Evolutionary conservation across 2,329 filamentous ascomycete genomes (phyloP).

Genomic region (Botryotinia narcissicola): DNA sequence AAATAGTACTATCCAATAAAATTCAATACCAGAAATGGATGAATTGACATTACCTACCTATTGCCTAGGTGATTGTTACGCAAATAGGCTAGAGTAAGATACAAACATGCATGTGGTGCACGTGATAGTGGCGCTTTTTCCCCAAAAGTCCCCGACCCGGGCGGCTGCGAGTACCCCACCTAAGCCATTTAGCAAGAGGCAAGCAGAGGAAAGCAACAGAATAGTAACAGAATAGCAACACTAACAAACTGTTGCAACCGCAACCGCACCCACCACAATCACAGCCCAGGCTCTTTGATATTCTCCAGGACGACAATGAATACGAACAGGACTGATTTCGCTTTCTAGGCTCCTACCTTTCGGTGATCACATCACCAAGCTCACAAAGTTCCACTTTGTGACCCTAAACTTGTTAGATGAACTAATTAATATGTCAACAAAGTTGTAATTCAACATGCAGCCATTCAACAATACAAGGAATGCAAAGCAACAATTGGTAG

Average conservation of each 20-base stretch:
- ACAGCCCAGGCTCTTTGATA: neutral
- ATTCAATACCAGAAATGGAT: too few species aligned
- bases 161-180: neutral
- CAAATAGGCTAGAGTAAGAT: neutral
- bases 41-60: neutral
- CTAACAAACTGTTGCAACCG: neutral
- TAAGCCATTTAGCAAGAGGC: neutral
- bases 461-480: neutral
- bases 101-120: neutral
- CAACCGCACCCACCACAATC: neutral
- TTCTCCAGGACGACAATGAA: neutral
- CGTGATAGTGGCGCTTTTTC: constrained; percentile 5
- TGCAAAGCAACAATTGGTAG: neutral
- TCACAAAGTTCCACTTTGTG: neutral
- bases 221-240: neutral
- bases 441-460: neutral
- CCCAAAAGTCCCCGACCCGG: neutral
- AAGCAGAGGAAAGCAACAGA: neutral
- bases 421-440: too few species aligned
- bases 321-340: neutral
- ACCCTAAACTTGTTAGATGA: neutral
- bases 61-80: neutral
- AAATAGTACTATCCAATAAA: neutral
- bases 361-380: neutral
- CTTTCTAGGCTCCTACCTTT: neutral